Conservation (phyloP, 2,329 filamentous ascomycete species). For the Sporothrix pseudoabietina region DNA sequence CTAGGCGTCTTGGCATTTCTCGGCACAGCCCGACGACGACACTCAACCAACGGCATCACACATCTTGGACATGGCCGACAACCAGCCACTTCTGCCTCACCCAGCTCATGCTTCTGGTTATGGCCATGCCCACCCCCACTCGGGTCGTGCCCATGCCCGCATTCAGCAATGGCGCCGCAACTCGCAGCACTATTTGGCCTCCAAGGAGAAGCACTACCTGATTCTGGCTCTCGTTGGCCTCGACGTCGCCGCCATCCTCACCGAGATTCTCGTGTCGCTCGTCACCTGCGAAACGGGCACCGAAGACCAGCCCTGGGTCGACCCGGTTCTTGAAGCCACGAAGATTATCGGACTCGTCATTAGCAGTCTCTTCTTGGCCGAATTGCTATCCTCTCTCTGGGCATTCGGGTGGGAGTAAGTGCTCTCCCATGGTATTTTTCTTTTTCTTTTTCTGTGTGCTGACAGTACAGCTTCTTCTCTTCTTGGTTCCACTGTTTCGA, state of each 20-base stretch:
- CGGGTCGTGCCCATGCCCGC: not conserved
- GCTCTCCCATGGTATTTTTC: too few species aligned
- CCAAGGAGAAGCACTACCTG: slow-evolving; percentile 49
- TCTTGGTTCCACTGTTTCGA: slow-evolving; percentile 67
- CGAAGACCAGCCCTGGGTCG: slow-evolving; percentile 48
- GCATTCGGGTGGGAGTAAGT: slow-evolving; percentile 56
- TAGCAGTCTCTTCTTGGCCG: slow-evolving; percentile 65
- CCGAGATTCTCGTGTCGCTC: slow-evolving; percentile 53
- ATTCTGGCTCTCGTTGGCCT: slow-evolving; percentile 50
- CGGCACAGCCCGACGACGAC: slow-evolving; percentile 1
- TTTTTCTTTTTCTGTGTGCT: not conserved
- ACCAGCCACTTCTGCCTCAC: slow-evolving; percentile 7
- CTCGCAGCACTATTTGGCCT: slow-evolving; percentile 33
- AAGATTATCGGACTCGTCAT: slow-evolving; percentile 59
- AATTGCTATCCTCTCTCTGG: slow-evolving; percentile 58
- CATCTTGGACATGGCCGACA: slow-evolving; percentile 13
- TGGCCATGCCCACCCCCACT: not conserved
- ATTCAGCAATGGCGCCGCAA: slow-evolving; percentile 30
- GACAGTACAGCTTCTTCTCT: slow-evolving; percentile 53
- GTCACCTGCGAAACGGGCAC: slow-evolving; percentile 52
- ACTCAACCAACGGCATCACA: not conserved
- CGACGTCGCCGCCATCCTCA: slow-evolving; percentile 50
- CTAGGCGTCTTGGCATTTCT: slow-evolving; percentile 28
- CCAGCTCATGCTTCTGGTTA: not conserved
- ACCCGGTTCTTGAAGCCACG: slow-evolving; percentile 45